A percentile compares a stretch with the other conserved stretches of the same genome.
Conservation (phyloP, 2,329 filamentous ascomycete species). For the Bipolaris bicolor region DNA sequence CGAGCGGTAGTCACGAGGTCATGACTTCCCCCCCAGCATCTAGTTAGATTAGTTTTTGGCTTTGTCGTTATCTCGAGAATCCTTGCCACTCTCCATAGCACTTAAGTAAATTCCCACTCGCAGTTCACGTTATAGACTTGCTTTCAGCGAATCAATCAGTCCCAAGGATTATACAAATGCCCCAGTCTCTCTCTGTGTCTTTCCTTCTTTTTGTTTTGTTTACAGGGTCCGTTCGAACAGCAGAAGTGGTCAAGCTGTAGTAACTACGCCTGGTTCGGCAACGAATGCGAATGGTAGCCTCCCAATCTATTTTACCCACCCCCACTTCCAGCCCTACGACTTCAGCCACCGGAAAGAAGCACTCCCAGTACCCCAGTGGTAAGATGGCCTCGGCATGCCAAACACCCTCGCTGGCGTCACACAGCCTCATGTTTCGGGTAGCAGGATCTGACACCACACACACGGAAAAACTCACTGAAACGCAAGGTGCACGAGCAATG, state of each 20-base stretch:
- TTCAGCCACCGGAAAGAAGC: neutral
- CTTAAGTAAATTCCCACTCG: conserved; percentile 1
- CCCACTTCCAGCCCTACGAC: neutral
- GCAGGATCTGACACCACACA: conserved; percentile 25
- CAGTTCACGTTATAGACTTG: conserved; percentile 9
- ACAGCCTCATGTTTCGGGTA: conserved; percentile 14
- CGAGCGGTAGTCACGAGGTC: conserved; percentile 22
- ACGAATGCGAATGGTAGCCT: neutral
- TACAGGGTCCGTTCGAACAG: neutral
- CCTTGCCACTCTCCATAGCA: neutral
- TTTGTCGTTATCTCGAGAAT: neutral
- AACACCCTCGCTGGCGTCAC: conserved; percentile 12
- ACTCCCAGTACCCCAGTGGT: conserved; percentile 2
- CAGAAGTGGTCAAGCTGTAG: neutral
- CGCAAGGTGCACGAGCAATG: conserved; percentile 19
- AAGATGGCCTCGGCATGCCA: conserved; percentile 15
- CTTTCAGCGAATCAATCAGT: conserved; percentile 4
- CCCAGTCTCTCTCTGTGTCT: neutral
- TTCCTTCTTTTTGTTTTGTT: neutral
- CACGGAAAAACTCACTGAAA: conserved; percentile 30
- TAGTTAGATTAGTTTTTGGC: conserved; percentile 5
- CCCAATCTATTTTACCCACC: neutral
- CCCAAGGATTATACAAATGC: neutral
- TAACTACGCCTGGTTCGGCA: neutral
- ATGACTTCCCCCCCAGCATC: conserved; percentile 32